phyloP scores from a whole-genome alignment of 2,329 filamentous ascomycete species.

The Lojkania enalia region DNA sequence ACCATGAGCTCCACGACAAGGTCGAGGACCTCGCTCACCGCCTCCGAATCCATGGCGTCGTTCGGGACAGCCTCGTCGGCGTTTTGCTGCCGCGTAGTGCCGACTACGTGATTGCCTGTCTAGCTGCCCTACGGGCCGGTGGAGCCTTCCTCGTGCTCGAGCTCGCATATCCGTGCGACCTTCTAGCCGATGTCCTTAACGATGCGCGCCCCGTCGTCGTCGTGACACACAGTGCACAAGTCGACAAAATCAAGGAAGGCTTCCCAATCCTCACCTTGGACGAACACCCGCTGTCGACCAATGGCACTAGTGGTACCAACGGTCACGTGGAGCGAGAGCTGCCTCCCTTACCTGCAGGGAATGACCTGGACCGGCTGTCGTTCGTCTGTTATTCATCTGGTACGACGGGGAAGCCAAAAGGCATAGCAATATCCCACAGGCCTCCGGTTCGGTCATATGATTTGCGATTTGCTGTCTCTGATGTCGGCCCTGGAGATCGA shows the following conservation, averaged over 20 bases:
- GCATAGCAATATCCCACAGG: conserved; percentile 77
- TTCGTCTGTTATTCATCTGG: conserved; percentile 84
- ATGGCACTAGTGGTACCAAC: conserved; percentile 37
- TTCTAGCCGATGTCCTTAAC: conserved; percentile 75
- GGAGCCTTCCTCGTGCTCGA: conserved; percentile 81
- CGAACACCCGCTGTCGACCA: conserved; percentile 35
- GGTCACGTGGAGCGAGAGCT: conserved; percentile 48
- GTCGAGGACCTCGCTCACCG: conserved; percentile 66
- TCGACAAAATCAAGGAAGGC: conserved; percentile 65
- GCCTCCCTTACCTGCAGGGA: conserved; percentile 60
- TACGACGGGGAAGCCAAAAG: conserved; percentile 78
- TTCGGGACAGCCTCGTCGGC: conserved; percentile 73
- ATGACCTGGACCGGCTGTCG: conserved; percentile 72
- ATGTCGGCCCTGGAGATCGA: conserved; percentile 71
- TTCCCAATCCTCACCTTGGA: conserved; percentile 69
- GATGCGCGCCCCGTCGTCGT: conserved; percentile 73
- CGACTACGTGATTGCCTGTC: conserved; percentile 76
- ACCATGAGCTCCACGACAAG: conserved; percentile 70
- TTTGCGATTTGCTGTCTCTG: conserved; percentile 69
- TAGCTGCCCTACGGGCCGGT: conserved; percentile 76
- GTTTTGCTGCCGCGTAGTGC: conserved; percentile 75
- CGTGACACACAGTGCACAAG: conserved; percentile 68
- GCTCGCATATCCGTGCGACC: conserved; percentile 73
- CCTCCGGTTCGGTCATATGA: conserved; percentile 75
- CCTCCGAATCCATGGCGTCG: conserved; percentile 69